A percentile compares a stretch with the other conserved stretches of the same genome.
These are phyloP conservation scores for Lyophyllum semitale DNA, from an alignment of 768 basidiomycete species.

Conservation along the genomic window DNA sequence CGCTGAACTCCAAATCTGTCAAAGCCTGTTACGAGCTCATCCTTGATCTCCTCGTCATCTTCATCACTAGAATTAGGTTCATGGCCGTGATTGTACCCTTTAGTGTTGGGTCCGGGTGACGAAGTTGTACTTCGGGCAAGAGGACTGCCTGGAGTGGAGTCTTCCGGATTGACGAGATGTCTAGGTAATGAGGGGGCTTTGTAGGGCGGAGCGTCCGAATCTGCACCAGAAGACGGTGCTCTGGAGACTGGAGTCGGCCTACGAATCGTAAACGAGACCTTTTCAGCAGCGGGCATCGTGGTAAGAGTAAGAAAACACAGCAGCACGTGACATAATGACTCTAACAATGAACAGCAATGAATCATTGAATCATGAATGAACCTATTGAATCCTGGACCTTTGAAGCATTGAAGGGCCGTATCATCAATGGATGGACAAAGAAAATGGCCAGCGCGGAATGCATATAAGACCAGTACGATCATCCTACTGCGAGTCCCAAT, in stretches of 20 bases:
- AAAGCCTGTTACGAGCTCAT: conserved; percentile 73
- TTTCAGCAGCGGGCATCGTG: conserved; percentile 26
- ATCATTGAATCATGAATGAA: no score
- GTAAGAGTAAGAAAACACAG: conserved; percentile 5
- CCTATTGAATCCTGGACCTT: not conserved
- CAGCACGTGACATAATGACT: conserved; percentile 9
- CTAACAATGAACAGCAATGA: no score
- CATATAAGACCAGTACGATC: not conserved
- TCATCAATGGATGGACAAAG: not conserved
- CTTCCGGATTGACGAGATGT: conserved; percentile 41
- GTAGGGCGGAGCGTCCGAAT: conserved; percentile 56
- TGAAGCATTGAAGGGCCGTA: not conserved
- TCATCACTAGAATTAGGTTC: conserved; percentile 60
- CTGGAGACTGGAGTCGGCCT: conserved; percentile 74
- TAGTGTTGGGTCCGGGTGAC: conserved; percentile 39
- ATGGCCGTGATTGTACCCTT: conserved; percentile 25
- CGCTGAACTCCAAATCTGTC: conserved; percentile 78
- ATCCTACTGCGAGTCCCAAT: not conserved
- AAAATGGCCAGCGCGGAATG: not conserved
- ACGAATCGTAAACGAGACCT: conserved; percentile 84
- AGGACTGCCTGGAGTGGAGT: conserved; percentile 54
- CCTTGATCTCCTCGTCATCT: conserved; percentile 58
- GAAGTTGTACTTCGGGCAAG: conserved; percentile 50
- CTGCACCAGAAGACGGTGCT: conserved; percentile 61
- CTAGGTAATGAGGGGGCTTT: conserved; percentile 64